Evolutionary conservation across 192 early-diverging fungal species (phyloP).

Genomic region (Obelidium mucronatum): DNA sequence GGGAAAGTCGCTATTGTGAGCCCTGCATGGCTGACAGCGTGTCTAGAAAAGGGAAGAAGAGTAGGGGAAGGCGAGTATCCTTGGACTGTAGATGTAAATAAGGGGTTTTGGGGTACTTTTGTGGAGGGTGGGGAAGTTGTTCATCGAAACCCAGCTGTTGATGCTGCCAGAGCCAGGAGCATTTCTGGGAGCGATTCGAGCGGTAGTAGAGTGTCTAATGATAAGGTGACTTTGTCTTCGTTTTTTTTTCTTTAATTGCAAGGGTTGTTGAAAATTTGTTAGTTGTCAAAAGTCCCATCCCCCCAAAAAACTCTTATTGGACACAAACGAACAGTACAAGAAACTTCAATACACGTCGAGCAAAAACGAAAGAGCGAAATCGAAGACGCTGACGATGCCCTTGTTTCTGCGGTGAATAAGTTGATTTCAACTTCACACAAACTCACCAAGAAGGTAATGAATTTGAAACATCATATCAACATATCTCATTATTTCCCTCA

Average conservation of each 20-base stretch:
- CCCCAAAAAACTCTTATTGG: too few species aligned
- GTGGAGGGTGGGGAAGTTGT: constrained; percentile 23
- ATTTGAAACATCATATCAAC: not conserved
- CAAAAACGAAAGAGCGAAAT: too few species aligned
- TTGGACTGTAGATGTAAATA: constrained; percentile 49
- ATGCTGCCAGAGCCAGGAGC: too few species aligned
- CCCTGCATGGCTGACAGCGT: constrained; percentile 47
- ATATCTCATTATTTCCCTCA: too few species aligned
- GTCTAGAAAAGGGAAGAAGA: constrained; percentile 36
- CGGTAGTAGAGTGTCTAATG: not conserved
- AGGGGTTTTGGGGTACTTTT: constrained; percentile 32
- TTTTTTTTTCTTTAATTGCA: too few species aligned
- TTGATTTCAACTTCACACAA: not conserved
- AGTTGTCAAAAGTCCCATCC: too few species aligned
- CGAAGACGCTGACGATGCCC: not conserved
- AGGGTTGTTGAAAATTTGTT: too few species aligned
- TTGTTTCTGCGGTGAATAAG: not conserved
- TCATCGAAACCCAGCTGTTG: too few species aligned
- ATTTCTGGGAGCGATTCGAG: not conserved
- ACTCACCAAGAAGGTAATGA: not conserved
- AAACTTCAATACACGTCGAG: too few species aligned
- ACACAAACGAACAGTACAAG: too few species aligned
- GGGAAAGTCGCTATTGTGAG: constrained; percentile 43
- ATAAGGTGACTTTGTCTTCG: too few species aligned
- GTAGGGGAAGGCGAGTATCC: constrained; percentile 52